A percentile compares a stretch with the other conserved stretches of the same genome.
These are phyloP conservation scores for Fomitopsis betulina DNA, from an alignment of 1,284 basidiomycete species.

Conservation along the genomic window DNA sequence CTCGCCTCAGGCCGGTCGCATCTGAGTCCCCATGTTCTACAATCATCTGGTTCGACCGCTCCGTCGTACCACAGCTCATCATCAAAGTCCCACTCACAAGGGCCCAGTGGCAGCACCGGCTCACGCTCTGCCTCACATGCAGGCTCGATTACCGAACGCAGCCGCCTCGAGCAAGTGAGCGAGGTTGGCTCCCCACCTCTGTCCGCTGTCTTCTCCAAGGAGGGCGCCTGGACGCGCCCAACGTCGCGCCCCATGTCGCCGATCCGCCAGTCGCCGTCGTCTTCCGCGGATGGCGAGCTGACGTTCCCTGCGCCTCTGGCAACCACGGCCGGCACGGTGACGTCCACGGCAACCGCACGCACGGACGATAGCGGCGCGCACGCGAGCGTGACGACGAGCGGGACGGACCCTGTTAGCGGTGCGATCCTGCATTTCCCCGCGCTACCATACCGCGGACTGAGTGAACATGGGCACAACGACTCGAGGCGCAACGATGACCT, in stretches of 20 bases:
- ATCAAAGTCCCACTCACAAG: slow-evolving; percentile 40
- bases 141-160: slow-evolving; percentile 42
- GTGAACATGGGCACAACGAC: slow-evolving; percentile 11
- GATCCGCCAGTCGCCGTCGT: slow-evolving; percentile 7
- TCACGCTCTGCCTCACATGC: slow-evolving; percentile 41
- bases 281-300: slow-evolving; percentile 6
- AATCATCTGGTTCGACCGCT: slow-evolving; percentile 46
- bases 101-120: slow-evolving; percentile 29
- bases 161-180: slow-evolving; percentile 16
- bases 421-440: slow-evolving; percentile 27
- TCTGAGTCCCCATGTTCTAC: slow-evolving; percentile 38
- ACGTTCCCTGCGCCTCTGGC: slow-evolving; percentile 8
- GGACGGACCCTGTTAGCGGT: slow-evolving; percentile 32
- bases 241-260: slow-evolving; percentile 7
- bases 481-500: slow-evolving; percentile 12
- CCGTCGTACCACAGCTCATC: slow-evolving; percentile 43
- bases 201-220: slow-evolving; percentile 25
- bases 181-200: slow-evolving; percentile 28
- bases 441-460: slow-evolving; percentile 22
- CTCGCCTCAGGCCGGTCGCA: slow-evolving; percentile 57
- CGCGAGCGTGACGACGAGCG: slow-evolving; percentile 30
- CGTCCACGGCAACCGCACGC: slow-evolving; percentile 19
- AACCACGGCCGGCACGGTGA: slow-evolving; percentile 21
- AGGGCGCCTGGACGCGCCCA: slow-evolving; percentile 13
- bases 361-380: slow-evolving; percentile 23